A percentile compares a stretch with the other conserved stretches of the same genome.
Evolutionary conservation across 306 rosid genomes (phyloP).

Genomic region (Neltuma alba): DNA sequence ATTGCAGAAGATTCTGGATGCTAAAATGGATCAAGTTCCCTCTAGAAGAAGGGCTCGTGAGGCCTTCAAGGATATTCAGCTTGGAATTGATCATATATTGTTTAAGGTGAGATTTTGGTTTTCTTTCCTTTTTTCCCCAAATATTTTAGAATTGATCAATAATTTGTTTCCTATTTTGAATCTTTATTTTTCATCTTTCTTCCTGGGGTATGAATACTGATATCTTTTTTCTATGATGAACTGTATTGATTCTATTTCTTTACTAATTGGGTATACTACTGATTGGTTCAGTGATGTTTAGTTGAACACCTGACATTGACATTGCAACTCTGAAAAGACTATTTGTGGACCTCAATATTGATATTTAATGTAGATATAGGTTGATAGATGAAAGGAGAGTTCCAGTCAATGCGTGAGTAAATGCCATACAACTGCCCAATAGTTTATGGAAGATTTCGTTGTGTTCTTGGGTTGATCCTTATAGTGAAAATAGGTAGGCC

Average conservation of each 20-base stretch:
- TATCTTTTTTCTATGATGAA: not conserved
- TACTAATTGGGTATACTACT: constrained; percentile 7
- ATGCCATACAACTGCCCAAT: not conserved
- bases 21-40: constrained; percentile 68
- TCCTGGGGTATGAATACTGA: not conserved
- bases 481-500: not conserved
- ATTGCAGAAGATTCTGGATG: constrained; percentile 63
- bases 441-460: not conserved
- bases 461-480: not conserved
- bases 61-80: constrained; percentile 79
- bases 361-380: not conserved
- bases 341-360: not conserved
- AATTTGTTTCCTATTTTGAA: not conserved
- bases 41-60: constrained; percentile 85
- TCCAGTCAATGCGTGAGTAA: constrained; percentile 9
- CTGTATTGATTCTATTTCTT: not conserved
- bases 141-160: constrained; percentile 1
- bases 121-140: not conserved
- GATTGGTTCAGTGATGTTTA: constrained; percentile 3
- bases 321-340: not conserved
- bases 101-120: constrained; percentile 55
- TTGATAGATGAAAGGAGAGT: not conserved
- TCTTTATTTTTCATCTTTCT: not conserved
- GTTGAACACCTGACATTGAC: constrained; percentile 13
- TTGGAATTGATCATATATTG: constrained; percentile 77